Evolutionary conservation across 2,329 filamentous ascomycete species (phyloP).

Genomic region (Madurella mycetomatis): DNA sequence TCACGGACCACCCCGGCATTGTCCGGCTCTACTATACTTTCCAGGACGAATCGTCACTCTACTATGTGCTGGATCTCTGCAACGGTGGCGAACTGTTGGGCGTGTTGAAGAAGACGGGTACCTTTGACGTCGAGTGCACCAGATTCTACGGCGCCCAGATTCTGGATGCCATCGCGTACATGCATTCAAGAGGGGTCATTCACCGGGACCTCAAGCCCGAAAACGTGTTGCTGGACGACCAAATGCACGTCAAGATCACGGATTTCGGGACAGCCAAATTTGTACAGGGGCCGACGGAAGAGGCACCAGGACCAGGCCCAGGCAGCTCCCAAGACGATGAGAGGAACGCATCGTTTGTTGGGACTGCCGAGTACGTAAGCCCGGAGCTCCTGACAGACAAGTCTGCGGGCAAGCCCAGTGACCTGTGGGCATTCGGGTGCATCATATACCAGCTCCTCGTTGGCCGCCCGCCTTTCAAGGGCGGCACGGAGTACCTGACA

Average conservation of each 20-base stretch:
- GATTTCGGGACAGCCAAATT: constrained; percentile 99
- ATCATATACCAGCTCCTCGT: constrained; percentile 94
- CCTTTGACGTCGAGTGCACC: constrained; percentile 92
- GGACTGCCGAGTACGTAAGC: constrained; percentile 96
- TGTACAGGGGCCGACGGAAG: constrained; percentile 54
- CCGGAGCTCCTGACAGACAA: constrained; percentile 96
- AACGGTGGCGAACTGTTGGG: constrained; percentile 88
- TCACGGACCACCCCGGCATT: constrained; percentile 94
- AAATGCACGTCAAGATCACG: constrained; percentile 98
- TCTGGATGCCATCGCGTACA: constrained; percentile 92
- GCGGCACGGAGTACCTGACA: constrained; percentile 89
- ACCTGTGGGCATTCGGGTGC: constrained; percentile 97
- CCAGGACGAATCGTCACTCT: constrained; percentile 91
- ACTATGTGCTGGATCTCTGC: constrained; percentile 93
- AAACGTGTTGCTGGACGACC: constrained; percentile 89
- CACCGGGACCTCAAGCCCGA: constrained; percentile 96
- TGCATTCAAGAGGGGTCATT: constrained; percentile 94
- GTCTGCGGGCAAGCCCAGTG: constrained; percentile 94
- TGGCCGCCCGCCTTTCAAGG: constrained; percentile 97
- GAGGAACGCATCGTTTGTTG: constrained; percentile 89
- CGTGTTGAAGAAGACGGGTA: constrained; percentile 88
- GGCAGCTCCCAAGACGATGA: constrained; percentile 49
- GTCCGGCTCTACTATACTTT: constrained; percentile 98
- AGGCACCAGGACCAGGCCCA: constrained; percentile 35
- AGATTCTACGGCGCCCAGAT: constrained; percentile 95